Evolutionary conservation across 495 filamentous ascomycete genomes (phyloP).

Genomic region (Penicillium robsamsonii): DNA sequence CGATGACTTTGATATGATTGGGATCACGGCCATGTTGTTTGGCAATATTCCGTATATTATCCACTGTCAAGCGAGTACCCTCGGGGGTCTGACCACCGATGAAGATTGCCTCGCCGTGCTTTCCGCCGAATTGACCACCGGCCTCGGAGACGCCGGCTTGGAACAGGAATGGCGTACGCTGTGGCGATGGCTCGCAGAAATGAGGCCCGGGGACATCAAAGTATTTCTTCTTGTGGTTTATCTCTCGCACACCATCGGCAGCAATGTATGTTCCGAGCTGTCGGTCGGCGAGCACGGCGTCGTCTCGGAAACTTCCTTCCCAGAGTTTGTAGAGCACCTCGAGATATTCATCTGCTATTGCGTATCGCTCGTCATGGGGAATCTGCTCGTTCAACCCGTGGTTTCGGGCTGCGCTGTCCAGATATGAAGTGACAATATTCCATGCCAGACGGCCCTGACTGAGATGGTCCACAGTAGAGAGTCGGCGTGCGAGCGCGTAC

Average conservation of each 20-base stretch:
- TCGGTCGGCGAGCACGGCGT: conserved; percentile 53
- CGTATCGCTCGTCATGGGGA: conserved; percentile 58
- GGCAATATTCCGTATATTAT: conserved; percentile 49
- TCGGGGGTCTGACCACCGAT: conserved; percentile 48
- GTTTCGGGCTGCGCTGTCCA: conserved; percentile 58
- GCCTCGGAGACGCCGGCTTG: conserved; percentile 56
- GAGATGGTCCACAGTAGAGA: conserved; percentile 60
- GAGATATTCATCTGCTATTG: conserved; percentile 58
- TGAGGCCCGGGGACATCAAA: conserved; percentile 56
- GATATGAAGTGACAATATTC: conserved; percentile 62
- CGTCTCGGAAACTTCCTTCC: conserved; percentile 59
- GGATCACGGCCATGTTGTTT: conserved; percentile 46
- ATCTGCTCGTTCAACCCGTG: conserved; percentile 48
- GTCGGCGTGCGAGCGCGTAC: conserved; percentile 55
- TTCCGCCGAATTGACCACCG: conserved; percentile 53
- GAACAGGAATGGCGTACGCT: conserved; percentile 55
- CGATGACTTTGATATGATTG: conserved; percentile 52
- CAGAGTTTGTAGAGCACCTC: conserved; percentile 60
- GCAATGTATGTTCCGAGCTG: conserved; percentile 47
- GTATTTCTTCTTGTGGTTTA: conserved; percentile 58
- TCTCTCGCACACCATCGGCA: conserved; percentile 48
- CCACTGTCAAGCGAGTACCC: conserved; percentile 44
- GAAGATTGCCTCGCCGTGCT: conserved; percentile 60
- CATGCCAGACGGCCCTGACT: conserved; percentile 55
- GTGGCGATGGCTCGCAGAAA: conserved; percentile 56